These are phyloP conservation scores for Xylogone sp. DNA, from an alignment of 2,329 filamentous ascomycete genomes.

Conservation along the genomic window DNA sequence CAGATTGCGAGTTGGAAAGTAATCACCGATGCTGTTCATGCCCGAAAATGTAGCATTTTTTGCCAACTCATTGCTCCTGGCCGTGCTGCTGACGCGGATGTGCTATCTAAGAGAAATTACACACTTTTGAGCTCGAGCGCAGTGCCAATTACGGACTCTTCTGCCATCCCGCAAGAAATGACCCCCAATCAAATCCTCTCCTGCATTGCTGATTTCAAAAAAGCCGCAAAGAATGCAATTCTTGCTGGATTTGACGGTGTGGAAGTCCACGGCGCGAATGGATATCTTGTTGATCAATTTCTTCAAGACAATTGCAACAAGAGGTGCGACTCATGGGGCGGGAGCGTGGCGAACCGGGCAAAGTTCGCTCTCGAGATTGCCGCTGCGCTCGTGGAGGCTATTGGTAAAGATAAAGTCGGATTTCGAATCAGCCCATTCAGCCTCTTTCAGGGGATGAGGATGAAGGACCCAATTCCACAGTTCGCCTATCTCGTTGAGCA, in stretches of 20 bases:
- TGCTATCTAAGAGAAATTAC: no score
- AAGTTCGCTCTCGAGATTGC: constrained; percentile 51
- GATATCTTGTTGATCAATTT: constrained; percentile 30
- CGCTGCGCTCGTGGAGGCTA: constrained; percentile 42
- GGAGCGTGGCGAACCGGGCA: constrained; percentile 46
- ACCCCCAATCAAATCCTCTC: constrained; percentile 32
- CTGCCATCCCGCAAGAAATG: constrained; percentile 26
- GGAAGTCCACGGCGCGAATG: constrained; percentile 32
- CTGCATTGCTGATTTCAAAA: constrained; percentile 31
- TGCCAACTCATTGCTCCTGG: constrained; percentile 59
- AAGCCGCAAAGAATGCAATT: constrained; percentile 41
- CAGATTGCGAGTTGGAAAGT: constrained; percentile 55
- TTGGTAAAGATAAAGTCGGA: constrained; percentile 49
- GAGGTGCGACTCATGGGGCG: constrained; percentile 49
- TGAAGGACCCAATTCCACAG: constrained; percentile 59
- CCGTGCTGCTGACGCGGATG: constrained; percentile 29
- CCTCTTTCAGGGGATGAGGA: constrained; percentile 59
- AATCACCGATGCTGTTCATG: constrained; percentile 56
- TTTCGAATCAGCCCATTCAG: constrained; percentile 60
- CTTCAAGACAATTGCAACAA: constrained; percentile 36
- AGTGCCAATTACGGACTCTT: constrained; percentile 16
- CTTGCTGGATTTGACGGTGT: constrained; percentile 53
- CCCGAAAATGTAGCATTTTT: constrained; percentile 53
- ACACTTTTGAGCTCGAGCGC: constrained; percentile 18
- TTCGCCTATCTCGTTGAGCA: constrained; percentile 54